phyloP scores from a whole-genome alignment of 257 asterid genomes.

The Pogostemon cablin region DNA sequence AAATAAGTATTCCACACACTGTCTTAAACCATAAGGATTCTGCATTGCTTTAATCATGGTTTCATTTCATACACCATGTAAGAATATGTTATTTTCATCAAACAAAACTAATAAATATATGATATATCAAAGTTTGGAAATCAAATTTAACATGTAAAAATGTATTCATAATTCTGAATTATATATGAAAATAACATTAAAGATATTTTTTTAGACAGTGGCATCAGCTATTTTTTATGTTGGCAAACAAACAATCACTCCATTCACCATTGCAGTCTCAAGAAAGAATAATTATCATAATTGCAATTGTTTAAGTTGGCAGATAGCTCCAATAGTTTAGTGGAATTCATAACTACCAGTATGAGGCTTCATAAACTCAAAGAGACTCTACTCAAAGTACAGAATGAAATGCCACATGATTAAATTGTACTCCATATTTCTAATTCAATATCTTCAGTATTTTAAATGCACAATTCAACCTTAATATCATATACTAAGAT shows the following conservation, averaged over 20 bases:
- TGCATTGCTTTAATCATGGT: slow-evolving; percentile 11
- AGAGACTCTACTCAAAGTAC: slow-evolving; percentile 12
- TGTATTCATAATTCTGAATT: not conserved
- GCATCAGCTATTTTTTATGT: not conserved
- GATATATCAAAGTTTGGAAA: not conserved
- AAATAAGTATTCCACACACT: slow-evolving; percentile 4
- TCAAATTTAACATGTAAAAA: not conserved
- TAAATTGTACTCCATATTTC: not conserved
- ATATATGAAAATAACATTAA: not conserved
- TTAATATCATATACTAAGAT: slow-evolving; percentile 11
- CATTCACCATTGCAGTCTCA: not conserved
- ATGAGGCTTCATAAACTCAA: not conserved
- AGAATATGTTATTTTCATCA: slow-evolving; percentile 36
- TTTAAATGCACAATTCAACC: slow-evolving; percentile 10
- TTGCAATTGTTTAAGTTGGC: slow-evolving; percentile 15
- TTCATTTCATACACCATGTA: slow-evolving; percentile 21
- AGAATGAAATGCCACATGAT: slow-evolving; percentile 11
- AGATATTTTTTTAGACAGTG: too few relatives aligned
- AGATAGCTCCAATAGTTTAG: not conserved
- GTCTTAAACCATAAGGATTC: slow-evolving; percentile 11
- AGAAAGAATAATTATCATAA: slow-evolving; percentile 11
- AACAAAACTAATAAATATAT: slow-evolving; percentile 12
- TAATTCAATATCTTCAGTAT: slow-evolving; percentile 1
- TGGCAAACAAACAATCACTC: slow-evolving; percentile 17
- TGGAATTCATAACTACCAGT: slow-evolving; percentile 9